Evolutionary conservation across 768 basidiomycete genomes (phyloP).

Genomic region (Psilocybe cyanescens): DNA sequence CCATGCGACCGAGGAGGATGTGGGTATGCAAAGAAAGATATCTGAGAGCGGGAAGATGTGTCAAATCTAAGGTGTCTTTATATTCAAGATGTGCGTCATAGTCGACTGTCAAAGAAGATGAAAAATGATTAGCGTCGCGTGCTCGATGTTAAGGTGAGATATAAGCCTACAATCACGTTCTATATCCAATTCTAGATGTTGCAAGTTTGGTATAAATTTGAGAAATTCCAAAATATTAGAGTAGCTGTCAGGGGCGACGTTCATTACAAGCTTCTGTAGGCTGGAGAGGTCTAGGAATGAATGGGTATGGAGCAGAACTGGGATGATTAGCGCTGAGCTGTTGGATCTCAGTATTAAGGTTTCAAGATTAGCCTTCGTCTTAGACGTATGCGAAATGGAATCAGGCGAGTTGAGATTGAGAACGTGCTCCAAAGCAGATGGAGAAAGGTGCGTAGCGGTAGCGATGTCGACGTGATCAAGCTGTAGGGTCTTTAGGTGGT

Average conservation of each 20-base stretch:
- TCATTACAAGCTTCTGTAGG: slow-evolving; percentile 18
- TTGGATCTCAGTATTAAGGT: slow-evolving; percentile 20
- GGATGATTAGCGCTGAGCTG: slow-evolving; percentile 21
- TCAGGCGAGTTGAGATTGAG: slow-evolving; percentile 12
- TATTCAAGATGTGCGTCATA: slow-evolving; percentile 22
- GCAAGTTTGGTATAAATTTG: slow-evolving; percentile 14
- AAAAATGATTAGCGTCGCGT: slow-evolving; percentile 1
- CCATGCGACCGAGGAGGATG: slow-evolving; percentile 26
- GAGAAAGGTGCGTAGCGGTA: slow-evolving; percentile 16
- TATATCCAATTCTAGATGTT: slow-evolving; percentile 25
- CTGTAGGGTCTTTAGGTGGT: slow-evolving; percentile 19
- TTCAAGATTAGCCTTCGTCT: slow-evolving; percentile 16
- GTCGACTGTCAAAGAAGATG: slow-evolving; percentile 13
- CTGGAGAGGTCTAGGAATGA: slow-evolving; percentile 20
- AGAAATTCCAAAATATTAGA: slow-evolving; percentile 20
- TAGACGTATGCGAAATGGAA: slow-evolving; percentile 1
- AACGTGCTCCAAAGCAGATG: slow-evolving; percentile 20
- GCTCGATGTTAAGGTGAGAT: slow-evolving; percentile 1
- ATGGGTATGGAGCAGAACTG: slow-evolving; percentile 20
- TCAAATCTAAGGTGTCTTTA: slow-evolving; percentile 23
- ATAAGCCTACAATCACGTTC: slow-evolving; percentile 22
- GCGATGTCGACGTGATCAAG: slow-evolving; percentile 24
- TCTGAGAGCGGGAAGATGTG: slow-evolving; percentile 16
- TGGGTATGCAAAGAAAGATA: slow-evolving; percentile 23
- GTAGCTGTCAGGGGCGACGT: slow-evolving; percentile 22